Evolutionary conservation across 1,139 yeast species (phyloP), one percentile per base, ranked within the genome.

Genomic region (Kurtzmaniella quercitrusa): DNA sequence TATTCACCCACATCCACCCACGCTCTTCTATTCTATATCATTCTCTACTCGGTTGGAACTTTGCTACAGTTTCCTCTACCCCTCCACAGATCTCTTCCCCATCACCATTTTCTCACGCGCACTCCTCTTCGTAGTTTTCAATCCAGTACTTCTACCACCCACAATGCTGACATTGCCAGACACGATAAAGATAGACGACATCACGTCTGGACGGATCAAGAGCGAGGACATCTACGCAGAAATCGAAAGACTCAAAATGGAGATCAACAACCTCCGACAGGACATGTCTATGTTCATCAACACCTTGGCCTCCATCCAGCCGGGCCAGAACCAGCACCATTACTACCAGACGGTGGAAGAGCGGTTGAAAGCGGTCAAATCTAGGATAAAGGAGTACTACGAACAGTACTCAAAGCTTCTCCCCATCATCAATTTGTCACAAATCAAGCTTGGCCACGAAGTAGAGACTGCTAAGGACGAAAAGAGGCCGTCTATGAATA

Each of bases 361-460:
- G 46, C 53, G 65, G 40, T 57, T 77, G 41, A 60, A 61, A 38
- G 55, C 62, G 2, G 65, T 77, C 8, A 74, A 70, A 48, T 51
- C 48, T 12, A 64, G 67, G 43, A 73, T 76, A 33, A 65, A 64
- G 38, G 70, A 66, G 7, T 77, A 76, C 46, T 69, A 75, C 49
- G 60, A 53, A 3, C 66, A 73, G 45, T 77, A 76, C 52, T 72
- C 69, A 46, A 63, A 69, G 48, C 56, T 76, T 16, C 58, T 75
- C 3, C 82, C 81, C 2, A 66, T 77, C 33, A 73, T 78, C 37
- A 70, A 76, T 48, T 65, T 74, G 49, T 69, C 81, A 1, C 81
- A 77, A 52, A 68, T 74, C 36, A 74, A 72, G 47, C 58, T 73
- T 43, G 78, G 77, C 1, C 72, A 71, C 44, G 77, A 72, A 37